Percentiles rank a stretch among this genome's conserved stretches.
Conservation (phyloP, 1,139 yeast genomes). For the Blastobotrys buckinghamii region DNA sequence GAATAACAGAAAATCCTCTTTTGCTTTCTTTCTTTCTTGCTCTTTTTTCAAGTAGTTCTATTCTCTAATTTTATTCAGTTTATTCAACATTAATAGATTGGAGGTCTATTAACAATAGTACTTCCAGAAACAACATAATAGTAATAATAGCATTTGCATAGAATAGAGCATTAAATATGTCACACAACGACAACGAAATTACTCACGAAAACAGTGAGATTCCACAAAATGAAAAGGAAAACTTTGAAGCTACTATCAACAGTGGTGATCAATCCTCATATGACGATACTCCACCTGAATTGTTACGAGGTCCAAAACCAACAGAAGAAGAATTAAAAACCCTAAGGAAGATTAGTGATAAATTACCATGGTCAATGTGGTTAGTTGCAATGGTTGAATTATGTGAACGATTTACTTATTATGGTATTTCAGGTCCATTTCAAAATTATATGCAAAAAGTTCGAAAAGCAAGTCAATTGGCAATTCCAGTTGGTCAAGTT, state of each 20-base stretch:
- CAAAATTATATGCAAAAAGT: conserved; percentile 66
- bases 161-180: too few species aligned
- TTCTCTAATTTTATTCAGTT: too few species aligned
- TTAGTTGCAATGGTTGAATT: conserved; percentile 73
- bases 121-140: too few species aligned
- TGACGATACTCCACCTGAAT: neutral
- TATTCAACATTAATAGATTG: too few species aligned
- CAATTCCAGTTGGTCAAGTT: too few species aligned
- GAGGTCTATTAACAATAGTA: too few species aligned
- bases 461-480: conserved; percentile 38
- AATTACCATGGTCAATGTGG: conserved; percentile 50
- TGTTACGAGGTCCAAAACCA: conserved; percentile 36
- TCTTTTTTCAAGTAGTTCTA: too few species aligned
- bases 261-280: neutral
- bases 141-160: too few species aligned
- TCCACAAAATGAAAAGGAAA: neutral
- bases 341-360: conserved; percentile 41
- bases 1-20: too few species aligned
- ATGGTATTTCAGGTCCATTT: conserved; percentile 71
- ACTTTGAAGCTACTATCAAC: neutral
- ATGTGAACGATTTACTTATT: conserved; percentile 80
- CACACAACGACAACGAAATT: neutral
- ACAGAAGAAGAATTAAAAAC: conserved; percentile 42
- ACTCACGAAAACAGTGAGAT: neutral
- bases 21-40: too few species aligned